Conservation (phyloP, 2,329 filamentous ascomycete species). For the Ustilaginoidea virens region DNA sequence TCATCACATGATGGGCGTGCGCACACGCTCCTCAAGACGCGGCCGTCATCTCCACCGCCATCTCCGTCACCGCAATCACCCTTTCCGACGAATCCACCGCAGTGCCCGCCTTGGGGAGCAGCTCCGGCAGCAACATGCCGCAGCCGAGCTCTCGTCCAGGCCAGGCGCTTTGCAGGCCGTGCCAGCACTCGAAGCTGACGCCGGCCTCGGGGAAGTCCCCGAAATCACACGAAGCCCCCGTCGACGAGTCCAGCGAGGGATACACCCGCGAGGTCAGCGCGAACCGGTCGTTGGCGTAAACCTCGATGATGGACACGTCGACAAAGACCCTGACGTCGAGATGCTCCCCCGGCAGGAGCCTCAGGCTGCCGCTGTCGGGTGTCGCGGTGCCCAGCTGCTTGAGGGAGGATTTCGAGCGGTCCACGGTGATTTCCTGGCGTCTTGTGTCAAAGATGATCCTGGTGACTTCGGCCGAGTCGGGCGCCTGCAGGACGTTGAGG, state of each 20-base stretch:
- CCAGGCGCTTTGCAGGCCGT: constrained; percentile 3
- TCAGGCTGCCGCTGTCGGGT: constrained; percentile 2
- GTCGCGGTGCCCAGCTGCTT: constrained; percentile 2
- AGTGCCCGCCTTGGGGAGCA: constrained; percentile 1
- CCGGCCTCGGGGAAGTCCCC: constrained; percentile 2
- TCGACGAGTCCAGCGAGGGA: constrained; percentile 6
- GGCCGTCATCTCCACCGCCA: constrained; percentile 1
- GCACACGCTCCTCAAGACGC: too few species aligned
- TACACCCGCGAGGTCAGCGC: constrained; percentile 10
- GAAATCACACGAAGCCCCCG: constrained; percentile 1
- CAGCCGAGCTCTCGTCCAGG: constrained; percentile 2
- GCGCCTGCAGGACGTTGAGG: constrained; percentile 4
- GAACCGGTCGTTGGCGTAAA: constrained; percentile 10
- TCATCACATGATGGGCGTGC: too few species aligned
- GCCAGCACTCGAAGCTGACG: constrained; percentile 3
- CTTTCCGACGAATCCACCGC: constrained; percentile 1
- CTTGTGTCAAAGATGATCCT: constrained; percentile 7
- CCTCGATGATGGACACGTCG: constrained; percentile 10
- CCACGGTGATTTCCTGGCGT: constrained; percentile 7
- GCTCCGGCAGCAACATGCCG: constrained; percentile 3
- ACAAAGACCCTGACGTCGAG: constrained; percentile 8
- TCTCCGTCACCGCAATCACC: neutral
- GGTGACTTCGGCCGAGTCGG: constrained; percentile 6
- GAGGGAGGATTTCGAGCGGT: constrained; percentile 8
- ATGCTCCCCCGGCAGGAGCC: constrained; percentile 7